phyloP scores from a whole-genome alignment of 768 basidiomycete genomes.

The Mycena polygramma region DNA sequence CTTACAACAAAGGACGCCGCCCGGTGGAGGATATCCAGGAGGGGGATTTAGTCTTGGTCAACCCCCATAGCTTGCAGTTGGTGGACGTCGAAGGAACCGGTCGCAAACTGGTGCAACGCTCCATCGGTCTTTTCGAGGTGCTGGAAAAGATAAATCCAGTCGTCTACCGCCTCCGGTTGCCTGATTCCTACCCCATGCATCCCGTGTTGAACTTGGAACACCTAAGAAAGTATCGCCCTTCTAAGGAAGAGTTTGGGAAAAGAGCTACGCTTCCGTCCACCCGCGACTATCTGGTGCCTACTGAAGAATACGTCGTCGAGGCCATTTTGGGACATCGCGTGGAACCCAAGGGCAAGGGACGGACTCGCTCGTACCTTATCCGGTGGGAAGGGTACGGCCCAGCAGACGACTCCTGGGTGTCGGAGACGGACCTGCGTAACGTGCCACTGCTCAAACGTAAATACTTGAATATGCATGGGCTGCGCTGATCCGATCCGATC shows the following conservation, averaged over 20 bases:
- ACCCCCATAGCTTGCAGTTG: conserved; percentile 43
- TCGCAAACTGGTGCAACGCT: conserved; percentile 41
- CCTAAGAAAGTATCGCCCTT: conserved; percentile 38
- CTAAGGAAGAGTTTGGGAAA: conserved; percentile 31
- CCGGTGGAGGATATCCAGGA: conserved; percentile 22
- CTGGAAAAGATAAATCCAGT: conserved; percentile 42
- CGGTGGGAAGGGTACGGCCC: conserved; percentile 42
- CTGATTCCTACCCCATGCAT: conserved; percentile 43
- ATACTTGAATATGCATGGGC: no score
- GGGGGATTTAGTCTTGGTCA: conserved; percentile 40
- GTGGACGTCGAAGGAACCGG: conserved; percentile 41
- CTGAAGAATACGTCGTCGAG: conserved; percentile 39
- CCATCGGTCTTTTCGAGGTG: conserved; percentile 44
- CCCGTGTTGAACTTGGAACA: conserved; percentile 42
- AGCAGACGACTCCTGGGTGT: conserved; percentile 40
- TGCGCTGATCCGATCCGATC: no score
- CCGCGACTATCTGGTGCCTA: conserved; percentile 23
- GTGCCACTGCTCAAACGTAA: conserved; percentile 34
- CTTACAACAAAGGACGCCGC: conserved; percentile 39
- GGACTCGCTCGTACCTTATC: conserved; percentile 30
- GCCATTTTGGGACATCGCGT: conserved; percentile 25
- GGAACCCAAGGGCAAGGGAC: conserved; percentile 1
- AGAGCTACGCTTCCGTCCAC: conserved; percentile 31
- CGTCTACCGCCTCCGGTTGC: conserved; percentile 42
- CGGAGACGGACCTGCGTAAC: conserved; percentile 39